Evolutionary conservation across 1,139 yeast genomes (phyloP), one percentile per base, ranked within the genome.

Genomic region (Hansenula sp.): DNA sequence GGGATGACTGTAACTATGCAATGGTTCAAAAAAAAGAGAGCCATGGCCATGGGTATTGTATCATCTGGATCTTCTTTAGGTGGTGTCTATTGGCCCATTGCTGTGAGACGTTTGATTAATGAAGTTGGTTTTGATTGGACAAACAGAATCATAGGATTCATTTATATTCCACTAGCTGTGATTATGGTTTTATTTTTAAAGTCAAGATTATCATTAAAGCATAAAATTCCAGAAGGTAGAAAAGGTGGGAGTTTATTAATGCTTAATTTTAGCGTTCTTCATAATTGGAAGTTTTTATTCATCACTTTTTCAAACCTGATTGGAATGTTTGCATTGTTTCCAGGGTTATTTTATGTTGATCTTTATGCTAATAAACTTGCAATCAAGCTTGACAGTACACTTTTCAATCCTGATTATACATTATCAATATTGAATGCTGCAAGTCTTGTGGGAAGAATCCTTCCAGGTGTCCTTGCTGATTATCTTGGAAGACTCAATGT

Each of bases 1-100:
- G 62, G 70, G 3, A 53, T 67, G 20, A 62, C 71, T 7, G 55
- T 73, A 8, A 42, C 71, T 12, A 71, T 74, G 13, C 82, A 76
- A 46, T 82, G 75, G 62, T 82, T 81, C 58, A 64, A 71, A 45
- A 68, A 64, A 45, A 70, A 64, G 44, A 66, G 84, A 43, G 77
- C 80, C 0, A 57, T 79, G 22, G 87, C 83, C 1, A 60, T 71
- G 12, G 82, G 85, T 4, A 48, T 81, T 2, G 73, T 77, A 0
- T 70, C 81, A 0, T 71, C 79, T 1, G 86, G 87, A 0, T 71
- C 83, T 2, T 79, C 84, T 9, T 59, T 72, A 7, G 89, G 87
- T 2, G 88, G 88, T 2, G 69, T 82, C 14, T 66, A 69, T 22
- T 73, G 73, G 66, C 75, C 77, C 2, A 62, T 70, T 42, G 65